A percentile compares a stretch with the other conserved stretches of the same genome.
These are phyloP conservation scores for Rhodosporidiobolus odoratus DNA, from an alignment of 768 basidiomycete genomes.

Conservation along the genomic window DNA sequence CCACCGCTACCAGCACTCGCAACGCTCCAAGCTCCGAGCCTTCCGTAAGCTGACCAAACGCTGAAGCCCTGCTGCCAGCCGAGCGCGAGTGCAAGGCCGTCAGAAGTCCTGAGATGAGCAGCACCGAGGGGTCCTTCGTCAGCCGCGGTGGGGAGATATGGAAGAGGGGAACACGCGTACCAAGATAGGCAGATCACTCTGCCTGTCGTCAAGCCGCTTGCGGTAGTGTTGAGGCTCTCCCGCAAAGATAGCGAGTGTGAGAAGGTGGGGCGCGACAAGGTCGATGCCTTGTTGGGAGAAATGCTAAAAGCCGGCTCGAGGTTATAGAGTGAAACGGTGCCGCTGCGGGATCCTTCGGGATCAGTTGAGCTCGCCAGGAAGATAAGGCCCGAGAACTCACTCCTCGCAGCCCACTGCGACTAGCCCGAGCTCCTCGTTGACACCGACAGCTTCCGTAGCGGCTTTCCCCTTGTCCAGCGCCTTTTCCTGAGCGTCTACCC, in stretches of 20 bases:
- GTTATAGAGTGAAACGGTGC: conserved; percentile 27
- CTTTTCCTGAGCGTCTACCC: conserved; percentile 13
- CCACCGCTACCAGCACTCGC: conserved; percentile 59
- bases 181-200: not conserved
- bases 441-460: conserved; percentile 4
- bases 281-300: not conserved
- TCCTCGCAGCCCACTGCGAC: conserved; percentile 36
- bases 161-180: not conserved
- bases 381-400: not conserved
- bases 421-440: conserved; percentile 21
- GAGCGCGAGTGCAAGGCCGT: conserved; percentile 89
- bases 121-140: no score
- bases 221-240: conserved; percentile 35
- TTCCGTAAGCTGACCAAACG: conserved; percentile 79
- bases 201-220: conserved; percentile 29
- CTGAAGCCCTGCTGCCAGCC: conserved; percentile 89
- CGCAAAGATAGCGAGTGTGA: conserved; percentile 41
- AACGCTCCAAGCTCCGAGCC: conserved; percentile 74
- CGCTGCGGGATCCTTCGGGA: conserved; percentile 3
- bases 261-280: conserved; percentile 6
- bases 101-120: conserved; percentile 57
- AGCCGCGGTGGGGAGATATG: not conserved
- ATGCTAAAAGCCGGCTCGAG: not conserved
- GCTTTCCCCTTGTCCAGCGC: conserved; percentile 24
- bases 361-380: no score